Base-by-base conservation (phyloP, 768 basidiomycete species). In the Dentipellis sp. region DNA sequence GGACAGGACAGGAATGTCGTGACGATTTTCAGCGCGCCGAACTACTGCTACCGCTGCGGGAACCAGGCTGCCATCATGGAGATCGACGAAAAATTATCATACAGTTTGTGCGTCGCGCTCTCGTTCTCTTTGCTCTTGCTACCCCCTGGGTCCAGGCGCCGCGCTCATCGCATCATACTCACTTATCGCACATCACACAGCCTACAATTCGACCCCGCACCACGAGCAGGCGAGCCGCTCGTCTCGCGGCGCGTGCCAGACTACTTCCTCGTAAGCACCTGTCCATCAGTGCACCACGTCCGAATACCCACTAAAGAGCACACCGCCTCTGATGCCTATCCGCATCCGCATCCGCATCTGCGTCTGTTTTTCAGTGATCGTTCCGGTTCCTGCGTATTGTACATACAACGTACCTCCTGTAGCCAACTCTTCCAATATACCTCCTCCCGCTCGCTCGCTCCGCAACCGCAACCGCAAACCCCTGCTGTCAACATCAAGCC, bases 1-100 rank as follows among this genome's bases (percentile, higher is more conserved):
- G 93, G 94, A 58, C 95, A 98, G 74, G 95, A 98, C 74, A 83
- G 93, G 72, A 98, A 97, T 69, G 95, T 99, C 21, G 95, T 99
- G 62, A 99, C 95, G 45, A 97, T 99, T 68, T 99, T 97, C 78
- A 97, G 94, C 62, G 97, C 97, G 63, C 97, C 97, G 45, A 99
- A 99, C 75, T 99, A 97, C 73, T 99, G 95, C 74, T 99, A 99
- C 78, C 81, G 97, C 69, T 99, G 97, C 69, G 97, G 97, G 54
- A 99, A 99, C 71, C 97, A 98, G 68, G 97, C 97, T 55, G 97
- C 97, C 51, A 99, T 99, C 71, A 95, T 99, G 86, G 97, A 99
- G 72, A 97, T 99, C 71, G 97, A 99, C 73, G 91, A 93, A 83
- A 93, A 93, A 80, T 77, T 91, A 83, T 90, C 89, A 54, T 92